A percentile compares a stretch with the other conserved stretches of the same genome.
These are phyloP conservation scores for Sphaerulina musiva DNA, from an alignment of 2,329 filamentous ascomycete genomes.

Conservation along the genomic window DNA sequence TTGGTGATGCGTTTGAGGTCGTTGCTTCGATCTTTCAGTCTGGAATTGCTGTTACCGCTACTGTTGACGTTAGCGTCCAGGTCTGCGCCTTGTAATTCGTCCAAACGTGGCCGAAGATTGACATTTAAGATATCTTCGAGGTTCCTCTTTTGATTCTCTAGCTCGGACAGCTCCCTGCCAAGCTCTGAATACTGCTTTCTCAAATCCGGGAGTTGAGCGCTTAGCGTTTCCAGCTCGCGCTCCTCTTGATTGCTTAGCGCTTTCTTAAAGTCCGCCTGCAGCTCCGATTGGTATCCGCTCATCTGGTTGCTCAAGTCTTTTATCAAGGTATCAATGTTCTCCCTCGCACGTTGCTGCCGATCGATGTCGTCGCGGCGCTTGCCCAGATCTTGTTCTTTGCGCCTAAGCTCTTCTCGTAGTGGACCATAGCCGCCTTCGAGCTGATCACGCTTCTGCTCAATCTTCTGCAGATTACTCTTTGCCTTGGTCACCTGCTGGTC, in stretches of 20 bases:
- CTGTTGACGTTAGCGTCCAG: conserved; percentile 54
- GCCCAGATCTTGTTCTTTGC: conserved; percentile 68
- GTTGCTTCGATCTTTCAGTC: conserved; percentile 68
- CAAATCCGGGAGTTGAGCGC: conserved; percentile 62
- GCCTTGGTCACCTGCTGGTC: conserved; percentile 85
- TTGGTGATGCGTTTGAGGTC: conserved; percentile 74
- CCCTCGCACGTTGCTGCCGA: conserved; percentile 56
- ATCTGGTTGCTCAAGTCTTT: conserved; percentile 62
- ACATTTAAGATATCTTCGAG: conserved; percentile 84
- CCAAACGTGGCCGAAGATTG: conserved; percentile 77
- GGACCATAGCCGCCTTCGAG: conserved; percentile 78
- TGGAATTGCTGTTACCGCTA: conserved; percentile 52
- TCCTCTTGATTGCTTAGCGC: conserved; percentile 78
- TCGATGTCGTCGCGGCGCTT: conserved; percentile 68
- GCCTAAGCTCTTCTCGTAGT: conserved; percentile 66
- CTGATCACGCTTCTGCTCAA: conserved; percentile 69
- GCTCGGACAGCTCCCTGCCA: conserved; percentile 64
- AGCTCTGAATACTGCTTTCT: conserved; percentile 70
- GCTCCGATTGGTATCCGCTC: conserved; percentile 69
- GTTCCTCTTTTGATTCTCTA: conserved; percentile 73
- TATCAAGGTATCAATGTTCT: conserved; percentile 60
- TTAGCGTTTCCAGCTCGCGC: conserved; percentile 65
- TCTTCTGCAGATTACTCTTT: conserved; percentile 75
- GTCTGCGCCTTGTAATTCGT: conserved; percentile 73
- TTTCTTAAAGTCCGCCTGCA: conserved; percentile 86